These are phyloP conservation scores for Nannochloropsis granulata DNA, from an alignment of 108 stramenopile species.

Conservation along the genomic window DNA sequence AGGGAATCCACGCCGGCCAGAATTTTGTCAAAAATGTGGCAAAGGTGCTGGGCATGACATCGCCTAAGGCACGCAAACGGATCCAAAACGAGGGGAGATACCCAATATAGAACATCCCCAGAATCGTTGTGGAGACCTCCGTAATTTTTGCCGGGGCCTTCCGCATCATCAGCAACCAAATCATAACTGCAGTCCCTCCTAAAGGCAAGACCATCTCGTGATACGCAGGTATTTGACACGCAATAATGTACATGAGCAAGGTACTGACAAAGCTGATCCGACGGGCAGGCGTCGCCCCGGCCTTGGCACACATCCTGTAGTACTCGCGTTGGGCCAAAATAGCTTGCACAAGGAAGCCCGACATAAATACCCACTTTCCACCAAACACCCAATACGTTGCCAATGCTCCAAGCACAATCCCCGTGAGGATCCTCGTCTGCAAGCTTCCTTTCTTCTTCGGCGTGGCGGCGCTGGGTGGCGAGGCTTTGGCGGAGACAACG, in stretches of 20 bases:
- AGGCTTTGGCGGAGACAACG: not conserved
- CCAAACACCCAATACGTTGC: slow-evolving; percentile 80
- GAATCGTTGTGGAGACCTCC: slow-evolving; percentile 86
- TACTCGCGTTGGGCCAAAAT: slow-evolving; percentile 66
- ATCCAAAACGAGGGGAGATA: slow-evolving; percentile 91
- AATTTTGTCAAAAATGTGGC: not conserved
- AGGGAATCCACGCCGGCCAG: slow-evolving; percentile 46
- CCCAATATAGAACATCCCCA: slow-evolving; percentile 90
- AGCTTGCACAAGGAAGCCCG: slow-evolving; percentile 69
- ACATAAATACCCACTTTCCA: slow-evolving; percentile 73
- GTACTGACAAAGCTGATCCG: slow-evolving; percentile 67
- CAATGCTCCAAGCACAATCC: slow-evolving; percentile 59
- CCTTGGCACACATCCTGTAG: slow-evolving; percentile 77
- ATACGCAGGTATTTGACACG: slow-evolving; percentile 20
- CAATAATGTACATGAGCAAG: slow-evolving; percentile 60
- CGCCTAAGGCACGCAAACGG: slow-evolving; percentile 35
- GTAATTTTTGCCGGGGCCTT: slow-evolving; percentile 53
- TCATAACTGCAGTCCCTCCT: slow-evolving; percentile 55
- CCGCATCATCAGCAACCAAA: slow-evolving; percentile 75
- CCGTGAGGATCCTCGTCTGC: slow-evolving; percentile 25
- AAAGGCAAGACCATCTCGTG: slow-evolving; percentile 63
- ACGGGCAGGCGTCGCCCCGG: slow-evolving; percentile 78
- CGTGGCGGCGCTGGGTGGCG: not conserved
- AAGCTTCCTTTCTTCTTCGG: not conserved
- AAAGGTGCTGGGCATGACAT: not conserved